Percentiles rank a stretch among this genome's conserved stretches.
phyloP scores from a whole-genome alignment of 129 eudicot species.

The Kitagawia praeruptora region DNA sequence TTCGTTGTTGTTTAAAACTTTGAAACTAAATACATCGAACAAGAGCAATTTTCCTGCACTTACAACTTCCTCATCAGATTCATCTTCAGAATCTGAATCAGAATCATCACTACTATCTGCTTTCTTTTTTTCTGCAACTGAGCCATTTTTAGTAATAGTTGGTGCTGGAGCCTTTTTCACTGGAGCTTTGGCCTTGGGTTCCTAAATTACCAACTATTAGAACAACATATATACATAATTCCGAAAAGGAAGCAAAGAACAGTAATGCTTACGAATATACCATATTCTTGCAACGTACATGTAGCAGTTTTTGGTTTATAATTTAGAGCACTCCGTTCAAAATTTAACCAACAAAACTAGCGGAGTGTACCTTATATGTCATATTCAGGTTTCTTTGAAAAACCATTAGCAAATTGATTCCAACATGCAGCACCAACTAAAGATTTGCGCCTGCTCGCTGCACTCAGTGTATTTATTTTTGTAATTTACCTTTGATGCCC shows the following conservation, averaged over 20 bases:
- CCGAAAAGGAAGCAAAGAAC: neutral
- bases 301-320: neutral
- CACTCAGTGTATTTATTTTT: slow-evolving; percentile 48
- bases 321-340: neutral
- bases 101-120: slow-evolving; percentile 19
- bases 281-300: neutral
- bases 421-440: slow-evolving; percentile 28
- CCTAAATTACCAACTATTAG: neutral
- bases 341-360: neutral
- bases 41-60: too few species aligned
- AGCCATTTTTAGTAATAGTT: too few species aligned
- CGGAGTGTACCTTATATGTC: neutral
- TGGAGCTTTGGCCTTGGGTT: too few species aligned
- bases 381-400: slow-evolving; percentile 24
- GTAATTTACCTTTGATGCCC: slow-evolving; percentile 89
- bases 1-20: too few species aligned
- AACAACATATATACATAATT: neutral
- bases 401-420: slow-evolving; percentile 17
- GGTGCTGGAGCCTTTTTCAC: too few species aligned
- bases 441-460: slow-evolving; percentile 42
- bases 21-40: too few species aligned
- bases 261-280: neutral
- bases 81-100: slow-evolving; percentile 9
- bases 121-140: slow-evolving; percentile 18
- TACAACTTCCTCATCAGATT: too few species aligned